phyloP scores from a whole-genome alignment of 1,139 yeast species.

The Candida tetrigidarum region DNA sequence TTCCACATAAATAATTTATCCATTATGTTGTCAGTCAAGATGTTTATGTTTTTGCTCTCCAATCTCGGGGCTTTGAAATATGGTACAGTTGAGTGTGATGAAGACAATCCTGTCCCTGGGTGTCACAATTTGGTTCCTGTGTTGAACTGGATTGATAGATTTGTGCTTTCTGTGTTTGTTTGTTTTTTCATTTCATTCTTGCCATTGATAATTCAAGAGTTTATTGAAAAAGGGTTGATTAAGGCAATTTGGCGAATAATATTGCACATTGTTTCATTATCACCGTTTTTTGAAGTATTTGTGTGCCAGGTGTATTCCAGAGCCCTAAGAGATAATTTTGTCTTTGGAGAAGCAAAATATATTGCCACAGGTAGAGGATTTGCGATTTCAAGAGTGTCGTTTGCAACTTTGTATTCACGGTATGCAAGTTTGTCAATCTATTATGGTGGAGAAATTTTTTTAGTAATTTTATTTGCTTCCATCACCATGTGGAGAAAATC shows the following conservation, averaged over 20 bases:
- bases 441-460: slow-evolving; percentile 60
- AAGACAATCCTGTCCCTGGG: slow-evolving; percentile 64
- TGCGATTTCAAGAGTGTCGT: slow-evolving; percentile 71
- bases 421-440: slow-evolving; percentile 70
- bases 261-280: slow-evolving; percentile 69
- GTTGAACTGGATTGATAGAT: slow-evolving; percentile 77
- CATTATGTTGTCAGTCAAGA: slow-evolving; percentile 72
- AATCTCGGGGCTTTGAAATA: slow-evolving; percentile 69
- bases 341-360: slow-evolving; percentile 84
- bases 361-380: slow-evolving; percentile 87
- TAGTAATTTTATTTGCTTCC: slow-evolving; percentile 66
- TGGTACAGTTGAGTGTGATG: slow-evolving; percentile 61
- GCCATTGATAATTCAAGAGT: slow-evolving; percentile 79
- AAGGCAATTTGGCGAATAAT: slow-evolving; percentile 62
- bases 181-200: slow-evolving; percentile 84
- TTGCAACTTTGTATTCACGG: slow-evolving; percentile 61
- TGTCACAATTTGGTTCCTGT: slow-evolving; percentile 79
- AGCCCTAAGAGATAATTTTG: slow-evolving; percentile 66
- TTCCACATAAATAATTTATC: slow-evolving; percentile 84
- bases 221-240: slow-evolving; percentile 75
- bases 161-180: slow-evolving; percentile 79
- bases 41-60: slow-evolving; percentile 68
- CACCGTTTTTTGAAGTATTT: slow-evolving; percentile 87
- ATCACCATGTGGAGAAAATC: slow-evolving; percentile 77
- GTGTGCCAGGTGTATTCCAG: slow-evolving; percentile 84